phyloP scores from a whole-genome alignment of 352 stramenopile species.

The Phytophthora hybrid region DNA sequence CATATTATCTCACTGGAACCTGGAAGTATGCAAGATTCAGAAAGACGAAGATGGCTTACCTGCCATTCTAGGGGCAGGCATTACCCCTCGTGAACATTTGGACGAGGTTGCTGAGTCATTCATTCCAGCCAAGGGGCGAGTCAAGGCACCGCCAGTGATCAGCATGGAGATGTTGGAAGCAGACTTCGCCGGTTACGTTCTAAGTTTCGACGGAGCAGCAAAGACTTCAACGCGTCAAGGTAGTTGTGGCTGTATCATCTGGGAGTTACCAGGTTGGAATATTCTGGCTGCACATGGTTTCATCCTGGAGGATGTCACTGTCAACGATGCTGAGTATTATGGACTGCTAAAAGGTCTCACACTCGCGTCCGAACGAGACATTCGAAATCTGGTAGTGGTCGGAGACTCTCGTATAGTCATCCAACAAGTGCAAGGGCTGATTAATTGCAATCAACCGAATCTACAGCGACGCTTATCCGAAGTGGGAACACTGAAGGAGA shows the following conservation, averaged over 20 bases:
- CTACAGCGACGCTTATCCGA: no score
- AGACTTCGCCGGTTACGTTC: background rate
- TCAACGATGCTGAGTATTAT: conserved; percentile 9
- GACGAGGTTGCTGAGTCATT: background rate
- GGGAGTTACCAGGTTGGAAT: background rate
- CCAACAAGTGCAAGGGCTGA: no score
- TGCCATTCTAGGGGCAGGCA: background rate
- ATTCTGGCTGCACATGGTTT: background rate
- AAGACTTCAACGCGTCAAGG: conserved; percentile 4
- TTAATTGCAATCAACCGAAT: no score
- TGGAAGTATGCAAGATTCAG: no score
- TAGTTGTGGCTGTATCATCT: conserved; percentile 3
- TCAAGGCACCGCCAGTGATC: conserved; percentile 8
- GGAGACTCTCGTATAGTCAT: no score
- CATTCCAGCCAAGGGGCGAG: background rate
- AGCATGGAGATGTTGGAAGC: conserved; percentile 6
- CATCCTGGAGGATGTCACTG: conserved; percentile 5
- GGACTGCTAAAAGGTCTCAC: no score
- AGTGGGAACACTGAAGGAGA: no score
- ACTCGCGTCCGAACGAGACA: no score
- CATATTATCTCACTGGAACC: background rate
- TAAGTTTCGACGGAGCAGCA: conserved; percentile 11
- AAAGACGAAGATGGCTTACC: conserved; percentile 1
- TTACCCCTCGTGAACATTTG: background rate
- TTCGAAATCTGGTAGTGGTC: no score